These are phyloP conservation scores for Nymphaea thermarum DNA, from an alignment of 164 flowering plant genomes.

Conservation along the genomic window DNA sequence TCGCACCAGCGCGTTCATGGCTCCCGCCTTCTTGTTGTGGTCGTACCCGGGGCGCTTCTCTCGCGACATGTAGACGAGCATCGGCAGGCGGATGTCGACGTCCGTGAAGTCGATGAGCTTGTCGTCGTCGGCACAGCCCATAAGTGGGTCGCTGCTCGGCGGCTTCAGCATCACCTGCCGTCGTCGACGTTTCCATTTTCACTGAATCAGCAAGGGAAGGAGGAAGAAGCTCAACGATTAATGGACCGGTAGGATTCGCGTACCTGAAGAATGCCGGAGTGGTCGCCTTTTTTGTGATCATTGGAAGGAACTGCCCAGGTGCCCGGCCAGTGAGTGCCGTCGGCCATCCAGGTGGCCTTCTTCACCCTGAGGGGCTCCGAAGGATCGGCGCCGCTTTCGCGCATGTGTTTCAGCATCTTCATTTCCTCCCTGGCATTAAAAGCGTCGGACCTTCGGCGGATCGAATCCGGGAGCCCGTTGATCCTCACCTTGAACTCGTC, in stretches of 20 bases:
- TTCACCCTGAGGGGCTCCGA: conserved; percentile 38
- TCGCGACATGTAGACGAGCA: conserved; percentile 26
- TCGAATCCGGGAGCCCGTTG: conserved; percentile 73
- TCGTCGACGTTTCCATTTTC: too few species aligned
- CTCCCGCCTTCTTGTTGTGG: conserved; percentile 83
- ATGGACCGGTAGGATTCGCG: neutral
- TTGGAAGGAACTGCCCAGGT: conserved; percentile 41
- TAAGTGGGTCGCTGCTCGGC: conserved; percentile 30
- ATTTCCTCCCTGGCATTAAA: conserved; percentile 84
- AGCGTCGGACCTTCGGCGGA: conserved; percentile 80
- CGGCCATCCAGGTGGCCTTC: conserved; percentile 93
- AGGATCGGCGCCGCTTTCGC: conserved; percentile 45
- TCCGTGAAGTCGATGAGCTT: conserved; percentile 18
- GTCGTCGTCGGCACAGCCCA: conserved; percentile 19
- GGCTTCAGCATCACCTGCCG: conserved; percentile 77
- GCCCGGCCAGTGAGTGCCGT: conserved; percentile 93
- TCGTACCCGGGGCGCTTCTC: conserved; percentile 29
- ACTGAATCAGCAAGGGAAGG: neutral
- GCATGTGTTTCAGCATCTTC: conserved; percentile 54
- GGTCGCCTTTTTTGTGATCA: conserved; percentile 77
- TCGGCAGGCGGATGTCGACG: conserved; percentile 23
- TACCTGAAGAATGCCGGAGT: conserved; percentile 78
- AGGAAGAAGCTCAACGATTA: neutral
- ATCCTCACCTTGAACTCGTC: conserved; percentile 85
- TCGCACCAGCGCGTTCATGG: conserved; percentile 76